Percentiles rank a stretch among this genome's conserved stretches.
phyloP scores from a whole-genome alignment of 257 asterid species.

The Fraxinus pennsylvanica region DNA sequence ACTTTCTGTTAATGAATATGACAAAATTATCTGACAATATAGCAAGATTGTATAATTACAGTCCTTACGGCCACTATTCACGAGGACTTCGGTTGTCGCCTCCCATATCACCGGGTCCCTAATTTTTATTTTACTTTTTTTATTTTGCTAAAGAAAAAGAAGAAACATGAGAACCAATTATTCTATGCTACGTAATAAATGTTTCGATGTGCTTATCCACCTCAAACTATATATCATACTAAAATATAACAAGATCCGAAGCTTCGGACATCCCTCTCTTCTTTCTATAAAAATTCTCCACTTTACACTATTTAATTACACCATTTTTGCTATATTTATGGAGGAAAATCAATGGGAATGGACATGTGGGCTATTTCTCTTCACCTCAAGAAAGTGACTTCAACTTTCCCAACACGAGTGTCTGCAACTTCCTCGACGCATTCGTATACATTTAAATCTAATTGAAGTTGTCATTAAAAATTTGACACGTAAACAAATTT shows the following conservation, averaged over 20 bases:
- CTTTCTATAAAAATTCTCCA: conserved; percentile 19
- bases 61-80: too few species aligned
- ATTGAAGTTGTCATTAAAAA: neutral
- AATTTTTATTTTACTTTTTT: too few species aligned
- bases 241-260: conserved; percentile 31
- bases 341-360: conserved; percentile 38
- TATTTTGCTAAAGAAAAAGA: too few species aligned
- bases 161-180: neutral
- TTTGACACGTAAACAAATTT: conserved; percentile 7
- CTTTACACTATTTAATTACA: conserved; percentile 10
- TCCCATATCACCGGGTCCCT: too few species aligned
- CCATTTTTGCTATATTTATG: conserved; percentile 1
- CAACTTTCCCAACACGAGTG: conserved; percentile 30
- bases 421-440: neutral
- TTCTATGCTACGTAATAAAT: neutral
- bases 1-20: too few species aligned
- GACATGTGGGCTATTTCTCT: conserved; percentile 33
- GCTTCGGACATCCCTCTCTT: conserved; percentile 35
- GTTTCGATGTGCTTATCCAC: conserved; percentile 26
- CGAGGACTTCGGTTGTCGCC: too few species aligned
- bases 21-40: too few species aligned
- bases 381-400: conserved; percentile 42
- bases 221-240: conserved; percentile 8
- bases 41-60: too few species aligned
- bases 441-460: neutral